Conservation (phyloP, 495 filamentous ascomycete genomes). For the Aspergillus bridgeri region DNA sequence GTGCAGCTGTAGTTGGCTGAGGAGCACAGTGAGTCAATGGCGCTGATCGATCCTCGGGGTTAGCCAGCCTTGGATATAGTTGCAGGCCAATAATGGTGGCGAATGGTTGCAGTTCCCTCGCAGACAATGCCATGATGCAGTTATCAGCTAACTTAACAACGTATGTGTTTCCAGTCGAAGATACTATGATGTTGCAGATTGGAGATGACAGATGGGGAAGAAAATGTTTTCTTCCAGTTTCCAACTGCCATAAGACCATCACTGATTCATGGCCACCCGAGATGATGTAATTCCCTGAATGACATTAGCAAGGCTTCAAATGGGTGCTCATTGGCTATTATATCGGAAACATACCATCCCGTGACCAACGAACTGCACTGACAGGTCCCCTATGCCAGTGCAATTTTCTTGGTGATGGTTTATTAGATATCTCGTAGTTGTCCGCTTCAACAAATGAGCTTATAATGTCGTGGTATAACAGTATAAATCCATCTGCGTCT, state of each 20-base stretch:
- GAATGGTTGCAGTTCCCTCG: constrained; percentile 77
- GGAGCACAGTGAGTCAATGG: not conserved
- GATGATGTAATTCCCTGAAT: constrained; percentile 85
- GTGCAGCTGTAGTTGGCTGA: constrained; percentile 28
- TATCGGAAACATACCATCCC: constrained; percentile 64
- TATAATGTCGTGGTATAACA: constrained; percentile 72
- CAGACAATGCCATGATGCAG: constrained; percentile 81
- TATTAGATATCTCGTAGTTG: constrained; percentile 38
- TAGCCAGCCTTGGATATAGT: constrained; percentile 30
- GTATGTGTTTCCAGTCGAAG: constrained; percentile 73
- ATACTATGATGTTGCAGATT: constrained; percentile 80
- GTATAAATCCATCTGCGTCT: constrained; percentile 66
- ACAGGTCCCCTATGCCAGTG: constrained; percentile 93
- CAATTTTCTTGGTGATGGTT: constrained; percentile 43
- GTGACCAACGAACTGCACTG: constrained; percentile 78
- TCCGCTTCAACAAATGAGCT: constrained; percentile 50
- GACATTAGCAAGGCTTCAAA: constrained; percentile 8
- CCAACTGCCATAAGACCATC: constrained; percentile 91
- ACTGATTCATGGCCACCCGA: constrained; percentile 90
- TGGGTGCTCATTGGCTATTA: not conserved
- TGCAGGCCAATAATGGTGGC: constrained; percentile 82
- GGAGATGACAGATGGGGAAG: constrained; percentile 83
- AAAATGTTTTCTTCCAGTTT: constrained; percentile 73
- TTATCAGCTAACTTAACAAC: constrained; percentile 85
- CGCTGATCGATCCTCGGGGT: constrained; percentile 6